A percentile compares a stretch with the other conserved stretches of the same genome.
phyloP scores from a whole-genome alignment of 2,329 filamentous ascomycete species.

The Xylariaceae sp. region DNA sequence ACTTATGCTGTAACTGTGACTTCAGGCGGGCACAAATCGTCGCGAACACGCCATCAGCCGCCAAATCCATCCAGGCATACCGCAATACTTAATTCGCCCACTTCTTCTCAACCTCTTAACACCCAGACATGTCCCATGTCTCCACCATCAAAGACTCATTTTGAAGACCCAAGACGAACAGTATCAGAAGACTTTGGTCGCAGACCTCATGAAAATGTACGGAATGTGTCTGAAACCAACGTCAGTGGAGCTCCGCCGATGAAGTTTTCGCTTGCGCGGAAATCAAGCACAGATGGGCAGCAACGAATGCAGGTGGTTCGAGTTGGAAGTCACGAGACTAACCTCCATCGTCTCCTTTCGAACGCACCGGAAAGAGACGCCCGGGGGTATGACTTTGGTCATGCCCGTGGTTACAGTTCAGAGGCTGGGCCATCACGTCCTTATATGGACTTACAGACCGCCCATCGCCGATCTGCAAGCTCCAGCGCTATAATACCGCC shows the following conservation, averaged over 20 bases:
- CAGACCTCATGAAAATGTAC: constrained; percentile 1
- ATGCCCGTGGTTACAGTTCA: no score
- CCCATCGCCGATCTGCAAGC: not conserved
- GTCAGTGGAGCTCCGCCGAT: constrained; percentile 4
- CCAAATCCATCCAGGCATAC: not conserved
- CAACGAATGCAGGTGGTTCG: constrained; percentile 9
- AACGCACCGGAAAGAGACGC: not conserved
- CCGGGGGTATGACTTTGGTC: not conserved
- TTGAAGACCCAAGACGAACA: not conserved
- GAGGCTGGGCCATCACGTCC: no score
- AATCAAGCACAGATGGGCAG: not conserved
- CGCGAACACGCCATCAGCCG: not conserved
- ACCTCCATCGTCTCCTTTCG: not conserved
- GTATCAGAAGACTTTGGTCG: constrained; percentile 4
- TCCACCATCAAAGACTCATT: constrained; percentile 6
- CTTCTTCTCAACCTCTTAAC: not conserved
- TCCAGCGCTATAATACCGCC: constrained; percentile 1
- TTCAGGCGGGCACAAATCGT: not conserved
- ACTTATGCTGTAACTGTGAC: not conserved
- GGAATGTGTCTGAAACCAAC: not conserved
- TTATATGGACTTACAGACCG: no score
- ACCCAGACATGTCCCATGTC: constrained; percentile 9
- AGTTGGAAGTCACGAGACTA: constrained; percentile 1
- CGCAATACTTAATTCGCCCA: not conserved
- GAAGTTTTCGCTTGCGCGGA: constrained; percentile 4